These are phyloP conservation scores for Liquidambar formosana DNA, from an alignment of 164 flowering plant species.

Conservation along the genomic window DNA sequence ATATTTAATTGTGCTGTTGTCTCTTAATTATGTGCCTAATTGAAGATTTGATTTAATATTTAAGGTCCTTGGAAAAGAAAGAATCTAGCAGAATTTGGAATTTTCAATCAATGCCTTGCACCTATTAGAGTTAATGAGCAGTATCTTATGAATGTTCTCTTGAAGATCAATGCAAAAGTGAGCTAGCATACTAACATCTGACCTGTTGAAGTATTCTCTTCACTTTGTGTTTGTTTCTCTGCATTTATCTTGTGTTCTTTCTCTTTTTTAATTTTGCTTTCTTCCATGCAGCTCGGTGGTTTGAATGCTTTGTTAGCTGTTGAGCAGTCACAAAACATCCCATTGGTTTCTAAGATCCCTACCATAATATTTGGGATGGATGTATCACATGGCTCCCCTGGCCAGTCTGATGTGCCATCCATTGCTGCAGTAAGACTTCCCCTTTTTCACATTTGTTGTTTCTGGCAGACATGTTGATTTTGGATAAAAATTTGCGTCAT, in stretches of 20 bases:
- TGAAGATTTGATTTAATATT: neutral
- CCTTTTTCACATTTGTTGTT: neutral
- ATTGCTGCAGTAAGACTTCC: conserved; percentile 16
- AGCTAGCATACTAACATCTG: neutral
- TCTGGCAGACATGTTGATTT: neutral
- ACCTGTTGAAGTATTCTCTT: neutral
- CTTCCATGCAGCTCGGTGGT: conserved; percentile 16
- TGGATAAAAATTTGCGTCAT: too few relatives aligned
- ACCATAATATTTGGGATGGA: conserved; percentile 19
- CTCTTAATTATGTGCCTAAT: too few relatives aligned
- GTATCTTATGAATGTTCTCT: neutral
- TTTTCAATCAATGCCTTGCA: conserved; percentile 12
- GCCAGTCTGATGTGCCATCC: conserved; percentile 12
- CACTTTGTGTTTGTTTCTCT: neutral
- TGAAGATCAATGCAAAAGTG: neutral
- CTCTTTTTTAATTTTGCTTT: neutral
- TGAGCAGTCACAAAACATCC: neutral
- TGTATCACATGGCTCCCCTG: conserved; percentile 21
- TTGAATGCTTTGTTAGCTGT: conserved; percentile 6
- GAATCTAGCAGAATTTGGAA: conserved; percentile 11
- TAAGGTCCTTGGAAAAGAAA: conserved; percentile 16
- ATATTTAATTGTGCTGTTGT: too few relatives aligned
- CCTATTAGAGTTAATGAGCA: neutral
- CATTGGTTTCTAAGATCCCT: conserved; percentile 9
- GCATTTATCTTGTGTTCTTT: neutral